Conservation (phyloP, 768 basidiomycete species). For the Tylopilus intermedius region DNA sequence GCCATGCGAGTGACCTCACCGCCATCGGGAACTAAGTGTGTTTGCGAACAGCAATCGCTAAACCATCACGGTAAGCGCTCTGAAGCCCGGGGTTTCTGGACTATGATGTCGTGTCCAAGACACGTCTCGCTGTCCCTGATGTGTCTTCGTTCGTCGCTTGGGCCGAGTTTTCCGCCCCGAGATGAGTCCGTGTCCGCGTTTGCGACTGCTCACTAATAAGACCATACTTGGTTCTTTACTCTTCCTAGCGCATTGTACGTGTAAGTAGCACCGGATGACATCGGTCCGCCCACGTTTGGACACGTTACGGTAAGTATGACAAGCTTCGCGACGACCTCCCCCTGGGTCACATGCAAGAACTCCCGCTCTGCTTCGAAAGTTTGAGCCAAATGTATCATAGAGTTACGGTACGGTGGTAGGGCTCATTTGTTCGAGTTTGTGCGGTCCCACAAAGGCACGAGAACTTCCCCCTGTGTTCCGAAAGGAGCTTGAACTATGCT, state of each 20-base stretch:
- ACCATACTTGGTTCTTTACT: not conserved
- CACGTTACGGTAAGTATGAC: not conserved
- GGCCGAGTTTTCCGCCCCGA: not conserved
- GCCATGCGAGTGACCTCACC: constrained; percentile 3
- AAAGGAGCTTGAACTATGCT: not conserved
- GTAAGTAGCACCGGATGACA: not conserved
- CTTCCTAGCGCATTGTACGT: not conserved
- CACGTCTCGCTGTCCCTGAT: too few species aligned
- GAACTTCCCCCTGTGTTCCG: not conserved
- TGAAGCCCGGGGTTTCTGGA: not conserved
- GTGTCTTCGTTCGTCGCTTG: not conserved
- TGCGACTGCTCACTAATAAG: not conserved
- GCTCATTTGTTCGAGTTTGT: not conserved
- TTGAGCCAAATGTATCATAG: not conserved
- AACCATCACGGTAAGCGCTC: not conserved
- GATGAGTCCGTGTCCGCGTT: not conserved
- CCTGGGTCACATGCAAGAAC: not conserved
- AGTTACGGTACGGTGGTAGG: not conserved
- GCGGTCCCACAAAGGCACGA: not conserved
- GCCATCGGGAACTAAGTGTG: not conserved
- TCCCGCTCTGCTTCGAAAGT: not conserved
- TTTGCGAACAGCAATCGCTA: not conserved
- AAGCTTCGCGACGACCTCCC: not conserved
- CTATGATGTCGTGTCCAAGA: not conserved
- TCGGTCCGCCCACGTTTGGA: not conserved